Percentiles rank a stretch among this genome's conserved stretches.
These are phyloP conservation scores for Aureobasidium sp. DNA, from an alignment of 2,329 filamentous ascomycete genomes.

Conservation along the genomic window DNA sequence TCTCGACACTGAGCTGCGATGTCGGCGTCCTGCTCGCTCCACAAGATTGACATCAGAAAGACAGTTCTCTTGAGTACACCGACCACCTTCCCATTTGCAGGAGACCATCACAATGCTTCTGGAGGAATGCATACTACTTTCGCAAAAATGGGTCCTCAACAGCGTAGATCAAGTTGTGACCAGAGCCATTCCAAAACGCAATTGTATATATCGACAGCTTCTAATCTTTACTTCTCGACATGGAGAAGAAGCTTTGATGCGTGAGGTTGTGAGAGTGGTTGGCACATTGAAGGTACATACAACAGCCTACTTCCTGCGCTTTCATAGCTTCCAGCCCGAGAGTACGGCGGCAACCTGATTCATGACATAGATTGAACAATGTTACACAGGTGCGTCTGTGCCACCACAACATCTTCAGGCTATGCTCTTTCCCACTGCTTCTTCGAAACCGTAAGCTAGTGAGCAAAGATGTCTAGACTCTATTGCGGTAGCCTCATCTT, in stretches of 20 bases:
- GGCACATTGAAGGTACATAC: background rate
- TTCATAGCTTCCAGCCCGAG: background rate
- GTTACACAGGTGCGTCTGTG: background rate
- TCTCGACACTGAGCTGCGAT: background rate
- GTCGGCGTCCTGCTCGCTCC: background rate
- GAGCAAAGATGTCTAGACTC: background rate
- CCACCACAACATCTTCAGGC: background rate
- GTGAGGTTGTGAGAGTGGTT: no score
- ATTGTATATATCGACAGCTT: no score
- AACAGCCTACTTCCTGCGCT: background rate
- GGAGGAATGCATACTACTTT: no score
- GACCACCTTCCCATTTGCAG: no score
- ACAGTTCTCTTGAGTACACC: background rate
- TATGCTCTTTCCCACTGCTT: background rate
- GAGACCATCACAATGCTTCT: no score
- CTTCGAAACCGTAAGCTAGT: no score
- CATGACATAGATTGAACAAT: background rate
- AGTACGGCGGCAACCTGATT: background rate
- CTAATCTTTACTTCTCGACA: no score
- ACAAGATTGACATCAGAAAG: background rate
- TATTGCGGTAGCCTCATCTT: background rate
- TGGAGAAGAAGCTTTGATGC: no score
- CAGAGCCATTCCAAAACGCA: no score
- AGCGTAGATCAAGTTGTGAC: no score
- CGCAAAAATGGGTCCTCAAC: no score